These are phyloP conservation scores for Diutina mesorugosa DNA, from an alignment of 1,139 yeast genomes.

Conservation along the genomic window DNA sequence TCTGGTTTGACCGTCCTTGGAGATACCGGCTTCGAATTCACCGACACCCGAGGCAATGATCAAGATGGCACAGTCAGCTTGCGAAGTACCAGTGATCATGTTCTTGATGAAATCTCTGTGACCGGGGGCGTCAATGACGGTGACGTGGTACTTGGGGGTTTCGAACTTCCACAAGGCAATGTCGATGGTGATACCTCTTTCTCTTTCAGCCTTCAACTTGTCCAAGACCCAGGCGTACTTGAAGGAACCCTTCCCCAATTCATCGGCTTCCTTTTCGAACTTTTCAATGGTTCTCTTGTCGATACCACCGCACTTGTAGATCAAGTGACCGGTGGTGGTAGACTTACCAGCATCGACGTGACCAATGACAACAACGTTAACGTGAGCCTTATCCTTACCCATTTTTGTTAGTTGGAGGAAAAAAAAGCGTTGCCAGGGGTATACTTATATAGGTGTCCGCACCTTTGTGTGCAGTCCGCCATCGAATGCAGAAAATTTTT, in stretches of 20 bases:
- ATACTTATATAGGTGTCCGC: slow-evolving; percentile 2
- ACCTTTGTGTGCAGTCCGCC: background rate
- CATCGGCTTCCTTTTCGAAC: slow-evolving; percentile 98
- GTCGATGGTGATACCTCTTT: slow-evolving; percentile 94
- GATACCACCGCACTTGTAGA: slow-evolving; percentile 86
- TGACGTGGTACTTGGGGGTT: slow-evolving; percentile 87
- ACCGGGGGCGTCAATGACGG: slow-evolving; percentile 93
- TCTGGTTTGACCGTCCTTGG: slow-evolving; percentile 70
- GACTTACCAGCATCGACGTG: slow-evolving; percentile 97
- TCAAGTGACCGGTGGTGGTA: slow-evolving; percentile 97
- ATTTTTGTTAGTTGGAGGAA: slow-evolving; percentile 6
- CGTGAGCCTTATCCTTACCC: slow-evolving; percentile 96
- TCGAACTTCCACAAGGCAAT: slow-evolving; percentile 94
- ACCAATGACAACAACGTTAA: slow-evolving; percentile 99
- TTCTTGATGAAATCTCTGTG: slow-evolving; percentile 96
- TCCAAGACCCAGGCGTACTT: slow-evolving; percentile 97
- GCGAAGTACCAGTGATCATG: slow-evolving; percentile 89
- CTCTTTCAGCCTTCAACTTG: slow-evolving; percentile 93
- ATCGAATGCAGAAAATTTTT: background rate
- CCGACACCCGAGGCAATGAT: slow-evolving; percentile 88
- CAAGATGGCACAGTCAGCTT: slow-evolving; percentile 87
- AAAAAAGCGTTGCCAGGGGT: slow-evolving; percentile 2
- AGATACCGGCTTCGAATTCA: slow-evolving; percentile 94
- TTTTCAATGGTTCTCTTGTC: slow-evolving; percentile 98
- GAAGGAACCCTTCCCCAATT: slow-evolving; percentile 97